Conservation (phyloP, 1,284 basidiomycete species). For the Ganoderma multipileum region DNA sequence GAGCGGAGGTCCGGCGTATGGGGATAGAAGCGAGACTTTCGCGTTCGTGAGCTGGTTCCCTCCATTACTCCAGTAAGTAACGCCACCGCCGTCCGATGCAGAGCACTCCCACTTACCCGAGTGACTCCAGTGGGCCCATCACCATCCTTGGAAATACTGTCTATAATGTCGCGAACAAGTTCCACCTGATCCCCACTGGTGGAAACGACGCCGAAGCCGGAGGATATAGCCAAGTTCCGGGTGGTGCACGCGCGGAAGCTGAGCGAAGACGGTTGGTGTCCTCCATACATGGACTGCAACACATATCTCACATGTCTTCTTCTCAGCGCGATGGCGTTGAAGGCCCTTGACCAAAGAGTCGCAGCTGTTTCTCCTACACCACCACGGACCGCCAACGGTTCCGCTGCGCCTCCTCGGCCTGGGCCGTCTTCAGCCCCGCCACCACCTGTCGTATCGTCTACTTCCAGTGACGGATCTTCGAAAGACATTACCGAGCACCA, state of each 20-base stretch:
- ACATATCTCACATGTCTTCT: conserved; percentile 20
- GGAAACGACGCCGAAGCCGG: conserved; percentile 75
- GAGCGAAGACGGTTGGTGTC: conserved; percentile 80
- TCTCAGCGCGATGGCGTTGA: conserved; percentile 86
- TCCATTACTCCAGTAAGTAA: conserved; percentile 84
- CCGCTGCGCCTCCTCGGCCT: conserved; percentile 27
- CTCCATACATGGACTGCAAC: conserved; percentile 4
- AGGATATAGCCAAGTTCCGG: conserved; percentile 79
- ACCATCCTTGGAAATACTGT: conserved; percentile 73
- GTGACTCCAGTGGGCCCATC: conserved; percentile 63
- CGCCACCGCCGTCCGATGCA: conserved; percentile 41
- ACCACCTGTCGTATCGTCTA: conserved; percentile 3
- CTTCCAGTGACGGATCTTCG: conserved; percentile 12
- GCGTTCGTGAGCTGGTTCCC: conserved; percentile 98
- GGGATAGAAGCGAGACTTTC: conserved; percentile 96
- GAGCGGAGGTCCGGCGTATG: conserved; percentile 71
- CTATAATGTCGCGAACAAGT: conserved; percentile 72
- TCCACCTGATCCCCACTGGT: conserved; percentile 80
- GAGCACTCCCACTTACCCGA: not conserved
- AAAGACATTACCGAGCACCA: conserved; percentile 15
- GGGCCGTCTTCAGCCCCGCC: conserved; percentile 24
- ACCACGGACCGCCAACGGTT: conserved; percentile 46
- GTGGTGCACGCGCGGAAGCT: conserved; percentile 91
- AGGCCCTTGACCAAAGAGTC: conserved; percentile 93
- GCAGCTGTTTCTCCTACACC: conserved; percentile 61